Conservation (phyloP, 23 red algal species). For the Gracilariopsis chorda region DNA sequence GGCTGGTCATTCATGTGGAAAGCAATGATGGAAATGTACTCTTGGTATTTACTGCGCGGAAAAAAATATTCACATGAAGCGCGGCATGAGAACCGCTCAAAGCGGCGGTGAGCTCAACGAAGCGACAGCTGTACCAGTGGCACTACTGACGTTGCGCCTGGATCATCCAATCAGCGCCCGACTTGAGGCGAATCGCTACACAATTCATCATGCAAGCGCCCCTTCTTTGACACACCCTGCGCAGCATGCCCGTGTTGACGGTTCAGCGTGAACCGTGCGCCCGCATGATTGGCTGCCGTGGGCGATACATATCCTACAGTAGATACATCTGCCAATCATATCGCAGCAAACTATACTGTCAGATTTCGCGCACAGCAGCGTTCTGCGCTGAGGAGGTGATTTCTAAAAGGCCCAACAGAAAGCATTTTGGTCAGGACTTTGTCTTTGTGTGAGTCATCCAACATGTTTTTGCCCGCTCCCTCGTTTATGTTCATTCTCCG, state of each 20-base stretch:
- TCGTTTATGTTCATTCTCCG: too few species aligned
- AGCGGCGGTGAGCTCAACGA: not conserved
- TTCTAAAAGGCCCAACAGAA: too few species aligned
- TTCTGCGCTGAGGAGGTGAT: too few species aligned
- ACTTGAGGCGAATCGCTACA: too few species aligned
- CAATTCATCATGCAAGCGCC: too few species aligned
- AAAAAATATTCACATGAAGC: not conserved
- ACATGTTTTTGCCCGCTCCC: too few species aligned
- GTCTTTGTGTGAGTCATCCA: too few species aligned
- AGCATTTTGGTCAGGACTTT: too few species aligned
- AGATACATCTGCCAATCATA: not conserved
- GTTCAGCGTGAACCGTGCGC: not conserved
- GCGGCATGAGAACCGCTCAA: too few species aligned
- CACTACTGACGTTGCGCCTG: not conserved
- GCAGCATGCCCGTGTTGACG: too few species aligned
- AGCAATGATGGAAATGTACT: not conserved
- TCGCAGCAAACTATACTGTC: not conserved
- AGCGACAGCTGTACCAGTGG: not conserved
- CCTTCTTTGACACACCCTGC: too few species aligned
- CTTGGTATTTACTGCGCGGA: not conserved
- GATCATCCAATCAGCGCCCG: constrained; percentile 1
- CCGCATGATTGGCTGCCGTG: not conserved
- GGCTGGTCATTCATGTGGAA: constrained; percentile 6
- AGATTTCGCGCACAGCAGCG: not conserved
- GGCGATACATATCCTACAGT: not conserved